Evolutionary conservation across 192 early-diverging fungal genomes (phyloP).

Genomic region (Backusella mclennaniae): DNA sequence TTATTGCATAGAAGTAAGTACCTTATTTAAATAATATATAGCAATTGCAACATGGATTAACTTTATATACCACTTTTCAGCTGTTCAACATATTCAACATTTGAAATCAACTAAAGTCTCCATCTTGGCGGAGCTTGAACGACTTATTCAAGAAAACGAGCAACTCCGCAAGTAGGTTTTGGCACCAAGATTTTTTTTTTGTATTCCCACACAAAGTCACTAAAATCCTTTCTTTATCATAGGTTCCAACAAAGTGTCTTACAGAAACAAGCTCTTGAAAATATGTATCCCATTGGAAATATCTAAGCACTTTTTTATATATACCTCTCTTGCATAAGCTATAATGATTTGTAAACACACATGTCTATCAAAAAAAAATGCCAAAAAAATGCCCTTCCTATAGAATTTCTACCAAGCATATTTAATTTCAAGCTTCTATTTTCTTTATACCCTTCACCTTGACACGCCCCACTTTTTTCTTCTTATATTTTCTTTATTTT

Average conservation of each 20-base stretch:
- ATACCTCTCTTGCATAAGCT: conserved; percentile 4
- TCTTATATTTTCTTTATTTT: conserved; percentile 1
- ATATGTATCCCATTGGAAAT: conserved; percentile 36
- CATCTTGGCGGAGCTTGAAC: conserved; percentile 36
- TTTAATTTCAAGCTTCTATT: not conserved
- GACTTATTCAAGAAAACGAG: conserved; percentile 39
- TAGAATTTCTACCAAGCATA: not conserved
- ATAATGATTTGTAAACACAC: not conserved
- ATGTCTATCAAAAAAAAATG: not conserved
- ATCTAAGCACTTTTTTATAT: conserved; percentile 18
- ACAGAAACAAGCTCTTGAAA: conserved; percentile 41
- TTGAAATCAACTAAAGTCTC: conserved; percentile 38
- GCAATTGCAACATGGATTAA: not conserved
- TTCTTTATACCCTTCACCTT: not conserved
- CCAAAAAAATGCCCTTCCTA: not conserved
- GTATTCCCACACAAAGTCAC: not conserved
- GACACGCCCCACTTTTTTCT: no score
- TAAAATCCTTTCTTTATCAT: not conserved
- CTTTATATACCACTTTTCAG: conserved; percentile 6
- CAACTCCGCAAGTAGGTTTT: conserved; percentile 34
- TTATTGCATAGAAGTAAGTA: conserved; percentile 38
- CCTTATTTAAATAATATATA: not conserved
- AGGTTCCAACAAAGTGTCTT: conserved; percentile 36
- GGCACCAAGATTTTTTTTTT: not conserved
- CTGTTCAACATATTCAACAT: conserved; percentile 47